phyloP scores from a whole-genome alignment of 345 rosid genomes.

The Trapa incisa region DNA sequence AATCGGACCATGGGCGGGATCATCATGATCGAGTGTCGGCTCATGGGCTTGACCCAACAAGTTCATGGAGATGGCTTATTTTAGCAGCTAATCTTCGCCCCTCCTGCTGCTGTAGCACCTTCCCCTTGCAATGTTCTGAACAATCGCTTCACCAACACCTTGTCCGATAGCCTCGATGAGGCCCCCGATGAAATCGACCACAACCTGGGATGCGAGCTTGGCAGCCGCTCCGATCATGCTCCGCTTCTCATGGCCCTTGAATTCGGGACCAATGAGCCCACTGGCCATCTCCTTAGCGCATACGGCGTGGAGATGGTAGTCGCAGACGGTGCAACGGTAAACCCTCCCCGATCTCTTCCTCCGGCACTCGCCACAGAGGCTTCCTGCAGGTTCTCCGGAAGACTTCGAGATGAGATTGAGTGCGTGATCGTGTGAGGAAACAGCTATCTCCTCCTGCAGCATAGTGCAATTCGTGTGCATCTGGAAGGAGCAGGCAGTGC shows the following conservation, averaged over 20 bases:
- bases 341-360: constrained; percentile 47
- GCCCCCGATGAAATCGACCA: constrained; percentile 49
- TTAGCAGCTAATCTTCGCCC: neutral
- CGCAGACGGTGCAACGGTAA: constrained; percentile 57
- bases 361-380: constrained; percentile 56
- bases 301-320: constrained; percentile 67
- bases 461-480: constrained; percentile 87
- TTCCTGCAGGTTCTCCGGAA: constrained; percentile 12
- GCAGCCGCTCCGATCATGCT: constrained; percentile 54
- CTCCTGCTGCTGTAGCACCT: constrained; percentile 10
- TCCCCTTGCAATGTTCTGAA: constrained; percentile 34
- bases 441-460: constrained; percentile 40
- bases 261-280: constrained; percentile 47
- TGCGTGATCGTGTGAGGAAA: constrained; percentile 43
- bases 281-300: constrained; percentile 69
- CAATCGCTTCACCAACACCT: constrained; percentile 57
- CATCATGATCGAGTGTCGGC: too few relatives aligned
- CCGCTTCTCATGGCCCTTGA: constrained; percentile 33
- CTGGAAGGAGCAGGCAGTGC: constrained; percentile 55
- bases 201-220: constrained; percentile 50
- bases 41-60: too few relatives aligned
- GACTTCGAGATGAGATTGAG: constrained; percentile 29
- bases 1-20: too few relatives aligned
- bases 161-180: constrained; percentile 72
- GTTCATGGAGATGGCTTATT: too few relatives aligned